Percentiles rank a stretch among this genome's conserved stretches.
Conservation (phyloP, 2,329 filamentous ascomycete species). For the Pyrenophora graminea region DNA sequence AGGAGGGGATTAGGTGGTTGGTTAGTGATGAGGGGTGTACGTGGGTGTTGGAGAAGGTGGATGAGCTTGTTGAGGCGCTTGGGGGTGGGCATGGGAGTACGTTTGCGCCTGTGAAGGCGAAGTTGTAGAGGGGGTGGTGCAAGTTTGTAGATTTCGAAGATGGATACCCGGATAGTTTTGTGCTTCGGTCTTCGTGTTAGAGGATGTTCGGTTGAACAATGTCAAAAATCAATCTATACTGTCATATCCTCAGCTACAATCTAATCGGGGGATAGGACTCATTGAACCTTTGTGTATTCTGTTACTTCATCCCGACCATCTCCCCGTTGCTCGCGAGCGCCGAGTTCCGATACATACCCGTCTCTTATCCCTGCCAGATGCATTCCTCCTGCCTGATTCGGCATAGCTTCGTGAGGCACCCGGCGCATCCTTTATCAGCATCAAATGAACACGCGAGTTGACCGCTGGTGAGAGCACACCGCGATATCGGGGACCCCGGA, state of each 20-base stretch:
- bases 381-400: constrained; percentile 7
- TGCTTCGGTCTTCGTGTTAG: background rate
- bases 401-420: constrained; percentile 1
- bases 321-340: constrained; percentile 1
- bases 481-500: constrained; percentile 6
- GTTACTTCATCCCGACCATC: too few relatives aligned
- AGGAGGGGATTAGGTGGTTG: constrained; percentile 65
- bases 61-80: constrained; percentile 59
- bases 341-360: constrained; percentile 4
- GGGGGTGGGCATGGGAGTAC: constrained; percentile 36
- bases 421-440: constrained; percentile 4
- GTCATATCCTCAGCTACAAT: too few relatives aligned
- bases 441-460: constrained; percentile 3
- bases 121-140: constrained; percentile 16
- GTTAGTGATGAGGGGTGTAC: constrained; percentile 66
- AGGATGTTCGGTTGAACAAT: too few relatives aligned
- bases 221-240: too few relatives aligned
- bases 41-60: constrained; percentile 66
- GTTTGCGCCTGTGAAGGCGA: constrained; percentile 37
- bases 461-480: constrained; percentile 4
- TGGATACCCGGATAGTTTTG: background rate
- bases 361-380: constrained; percentile 2
- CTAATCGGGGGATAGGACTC: too few relatives aligned
- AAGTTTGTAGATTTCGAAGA: background rate
- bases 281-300: too few relatives aligned